These are phyloP conservation scores for Aaosphaeria arxii DNA, from an alignment of 2,329 filamentous ascomycete species.

Conservation along the genomic window DNA sequence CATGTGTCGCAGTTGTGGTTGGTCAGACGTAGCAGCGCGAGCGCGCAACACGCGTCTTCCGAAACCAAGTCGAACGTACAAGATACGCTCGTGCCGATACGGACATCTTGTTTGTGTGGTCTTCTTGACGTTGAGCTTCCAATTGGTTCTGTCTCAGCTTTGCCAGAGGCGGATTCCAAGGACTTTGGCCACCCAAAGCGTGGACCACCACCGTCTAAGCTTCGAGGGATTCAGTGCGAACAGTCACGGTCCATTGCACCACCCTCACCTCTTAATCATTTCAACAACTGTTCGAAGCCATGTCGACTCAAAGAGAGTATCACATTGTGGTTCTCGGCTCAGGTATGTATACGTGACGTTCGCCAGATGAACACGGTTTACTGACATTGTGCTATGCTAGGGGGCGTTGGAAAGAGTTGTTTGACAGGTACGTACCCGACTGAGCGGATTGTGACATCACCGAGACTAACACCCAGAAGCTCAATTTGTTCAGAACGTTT, in stretches of 20 bases:
- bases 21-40: conserved; percentile 17
- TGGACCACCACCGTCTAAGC: conserved; percentile 7
- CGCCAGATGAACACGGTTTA: conserved; percentile 10
- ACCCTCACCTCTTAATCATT: neutral
- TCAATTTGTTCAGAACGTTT: conserved; percentile 91
- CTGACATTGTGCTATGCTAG: conserved; percentile 46
- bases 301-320: conserved; percentile 42
- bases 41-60: conserved; percentile 17
- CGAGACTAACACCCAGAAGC: conserved; percentile 44
- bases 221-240: neutral
- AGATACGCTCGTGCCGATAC: conserved; percentile 15
- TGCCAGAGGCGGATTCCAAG: conserved; percentile 21
- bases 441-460: conserved; percentile 2
- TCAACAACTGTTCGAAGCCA: neutral
- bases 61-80: conserved; percentile 17
- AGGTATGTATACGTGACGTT: conserved; percentile 26
- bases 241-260: conserved; percentile 1
- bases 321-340: conserved; percentile 44
- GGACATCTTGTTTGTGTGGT: conserved; percentile 12
- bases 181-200: conserved; percentile 29
- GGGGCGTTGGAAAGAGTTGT: conserved; percentile 90
- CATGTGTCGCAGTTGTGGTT: conserved; percentile 25
- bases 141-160: conserved; percentile 21
- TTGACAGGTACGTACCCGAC: conserved; percentile 66
- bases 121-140: conserved; percentile 1